Evolutionary conservation across 208 protist genomes (phyloP).

Genomic region (Crithidia brevicula): DNA sequence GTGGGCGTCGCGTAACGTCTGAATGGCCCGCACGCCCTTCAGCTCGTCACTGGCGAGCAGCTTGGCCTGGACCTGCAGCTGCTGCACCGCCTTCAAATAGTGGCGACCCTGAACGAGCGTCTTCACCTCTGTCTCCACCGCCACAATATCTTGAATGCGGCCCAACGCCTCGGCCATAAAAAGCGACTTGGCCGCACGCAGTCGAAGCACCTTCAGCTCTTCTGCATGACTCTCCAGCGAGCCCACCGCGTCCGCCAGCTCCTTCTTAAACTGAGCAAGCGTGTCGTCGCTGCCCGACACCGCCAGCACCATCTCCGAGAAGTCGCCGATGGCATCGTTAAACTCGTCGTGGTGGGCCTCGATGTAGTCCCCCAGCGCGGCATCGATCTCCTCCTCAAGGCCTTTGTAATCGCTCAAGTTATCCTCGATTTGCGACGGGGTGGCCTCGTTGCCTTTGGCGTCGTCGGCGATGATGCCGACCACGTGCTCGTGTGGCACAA

Average conservation of each 20-base stretch:
- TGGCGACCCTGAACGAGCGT: constrained; percentile 48
- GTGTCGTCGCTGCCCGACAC: constrained; percentile 83
- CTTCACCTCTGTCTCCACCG: constrained; percentile 59
- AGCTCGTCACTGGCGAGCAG: constrained; percentile 48
- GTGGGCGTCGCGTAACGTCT: constrained; percentile 63
- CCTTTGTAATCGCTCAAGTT: constrained; percentile 64
- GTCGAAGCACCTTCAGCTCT: constrained; percentile 74
- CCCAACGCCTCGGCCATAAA: constrained; percentile 68
- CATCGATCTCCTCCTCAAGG: constrained; percentile 68
- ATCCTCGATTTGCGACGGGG: constrained; percentile 67
- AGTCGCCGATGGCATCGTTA: constrained; percentile 76
- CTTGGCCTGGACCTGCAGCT: constrained; percentile 48
- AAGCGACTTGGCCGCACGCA: constrained; percentile 75
- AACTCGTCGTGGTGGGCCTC: constrained; percentile 83
- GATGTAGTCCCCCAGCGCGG: constrained; percentile 73
- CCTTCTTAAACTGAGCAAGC: constrained; percentile 70
- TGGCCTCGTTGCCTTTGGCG: constrained; percentile 56
- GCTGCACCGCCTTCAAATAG: constrained; percentile 69
- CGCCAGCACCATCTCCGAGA: constrained; percentile 86
- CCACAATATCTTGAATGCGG: constrained; percentile 56
- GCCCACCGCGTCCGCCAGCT: constrained; percentile 51
- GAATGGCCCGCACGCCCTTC: constrained; percentile 54
- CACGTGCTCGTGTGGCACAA: constrained; percentile 84
- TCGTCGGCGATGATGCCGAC: constrained; percentile 72
- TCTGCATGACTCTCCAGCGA: constrained; percentile 74